phyloP scores from a whole-genome alignment of 495 filamentous ascomycete species.

The Copromyces sp. region DNA sequence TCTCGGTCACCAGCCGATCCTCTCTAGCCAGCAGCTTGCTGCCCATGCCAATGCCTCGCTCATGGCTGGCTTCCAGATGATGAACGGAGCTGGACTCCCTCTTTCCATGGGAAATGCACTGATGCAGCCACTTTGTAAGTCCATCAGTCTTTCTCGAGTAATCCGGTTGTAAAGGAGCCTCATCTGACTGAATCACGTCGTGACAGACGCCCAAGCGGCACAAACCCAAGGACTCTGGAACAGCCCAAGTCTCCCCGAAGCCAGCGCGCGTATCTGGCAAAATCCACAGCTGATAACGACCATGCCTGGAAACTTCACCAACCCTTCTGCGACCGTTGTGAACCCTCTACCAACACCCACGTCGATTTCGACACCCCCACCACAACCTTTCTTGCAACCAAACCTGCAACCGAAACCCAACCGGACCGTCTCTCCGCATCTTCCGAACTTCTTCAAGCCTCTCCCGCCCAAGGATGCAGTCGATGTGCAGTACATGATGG shows the following conservation, averaged over 20 bases:
- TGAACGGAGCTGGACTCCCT: background rate
- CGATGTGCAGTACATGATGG: constrained; percentile 62
- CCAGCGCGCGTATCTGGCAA: background rate
- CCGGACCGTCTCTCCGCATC: constrained; percentile 20
- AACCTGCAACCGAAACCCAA: constrained; percentile 2
- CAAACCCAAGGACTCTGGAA: background rate
- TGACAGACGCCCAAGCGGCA: background rate
- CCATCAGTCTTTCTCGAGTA: background rate
- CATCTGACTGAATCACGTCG: background rate
- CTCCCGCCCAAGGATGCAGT: constrained; percentile 54
- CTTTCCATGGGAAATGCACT: background rate
- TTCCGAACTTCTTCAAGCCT: constrained; percentile 66
- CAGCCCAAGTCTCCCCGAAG: background rate
- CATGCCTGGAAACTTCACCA: background rate
- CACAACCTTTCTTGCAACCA: background rate
- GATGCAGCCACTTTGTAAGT: background rate
- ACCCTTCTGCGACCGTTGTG: constrained; percentile 18
- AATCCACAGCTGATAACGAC: background rate
- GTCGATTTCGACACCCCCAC: background rate
- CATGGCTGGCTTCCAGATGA: background rate
- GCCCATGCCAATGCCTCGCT: background rate
- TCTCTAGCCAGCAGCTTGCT: background rate
- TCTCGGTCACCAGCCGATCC: background rate
- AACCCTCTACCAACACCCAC: background rate
- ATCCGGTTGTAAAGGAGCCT: background rate